These are phyloP conservation scores for Xylariaceae sp. DNA, from an alignment of 2,329 filamentous ascomycete genomes.

Conservation along the genomic window DNA sequence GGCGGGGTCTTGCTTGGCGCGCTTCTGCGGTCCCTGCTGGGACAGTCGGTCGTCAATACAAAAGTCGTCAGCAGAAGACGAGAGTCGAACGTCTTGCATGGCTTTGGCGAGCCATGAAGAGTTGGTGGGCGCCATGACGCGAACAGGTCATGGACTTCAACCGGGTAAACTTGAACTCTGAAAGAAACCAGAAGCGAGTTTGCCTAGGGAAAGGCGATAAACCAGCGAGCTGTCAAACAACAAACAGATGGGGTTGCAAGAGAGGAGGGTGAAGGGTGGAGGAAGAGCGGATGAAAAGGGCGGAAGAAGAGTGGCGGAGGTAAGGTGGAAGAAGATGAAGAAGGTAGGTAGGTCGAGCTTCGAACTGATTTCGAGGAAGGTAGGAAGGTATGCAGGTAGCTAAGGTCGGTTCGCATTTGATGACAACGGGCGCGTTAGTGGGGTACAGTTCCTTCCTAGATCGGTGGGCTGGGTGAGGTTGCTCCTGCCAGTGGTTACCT, in stretches of 20 bases:
- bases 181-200: background rate
- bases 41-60: slow-evolving; percentile 56
- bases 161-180: background rate
- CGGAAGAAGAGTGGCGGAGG: too few species aligned
- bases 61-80: slow-evolving; percentile 28
- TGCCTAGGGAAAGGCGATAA: too few species aligned
- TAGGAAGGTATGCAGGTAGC: background rate
- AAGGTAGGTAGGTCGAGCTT: too few species aligned
- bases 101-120: slow-evolving; percentile 40
- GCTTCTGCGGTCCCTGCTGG: slow-evolving; percentile 38
- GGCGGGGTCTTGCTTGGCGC: slow-evolving; percentile 49
- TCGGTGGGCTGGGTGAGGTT: too few species aligned
- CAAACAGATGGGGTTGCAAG: background rate
- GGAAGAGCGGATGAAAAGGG: too few species aligned
- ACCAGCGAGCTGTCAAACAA: background rate
- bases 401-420: background rate
- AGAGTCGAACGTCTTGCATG: slow-evolving; percentile 47
- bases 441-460: too few species aligned
- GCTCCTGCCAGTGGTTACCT: background rate
- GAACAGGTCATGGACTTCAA: slow-evolving; percentile 1
- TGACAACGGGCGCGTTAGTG: too few species aligned
- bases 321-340: too few species aligned
- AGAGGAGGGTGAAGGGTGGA: background rate
- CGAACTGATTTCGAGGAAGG: too few species aligned
- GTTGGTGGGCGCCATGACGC: slow-evolving; percentile 25